phyloP scores from a whole-genome alignment of 2,329 filamentous ascomycete species.

The Monascus ruber region DNA sequence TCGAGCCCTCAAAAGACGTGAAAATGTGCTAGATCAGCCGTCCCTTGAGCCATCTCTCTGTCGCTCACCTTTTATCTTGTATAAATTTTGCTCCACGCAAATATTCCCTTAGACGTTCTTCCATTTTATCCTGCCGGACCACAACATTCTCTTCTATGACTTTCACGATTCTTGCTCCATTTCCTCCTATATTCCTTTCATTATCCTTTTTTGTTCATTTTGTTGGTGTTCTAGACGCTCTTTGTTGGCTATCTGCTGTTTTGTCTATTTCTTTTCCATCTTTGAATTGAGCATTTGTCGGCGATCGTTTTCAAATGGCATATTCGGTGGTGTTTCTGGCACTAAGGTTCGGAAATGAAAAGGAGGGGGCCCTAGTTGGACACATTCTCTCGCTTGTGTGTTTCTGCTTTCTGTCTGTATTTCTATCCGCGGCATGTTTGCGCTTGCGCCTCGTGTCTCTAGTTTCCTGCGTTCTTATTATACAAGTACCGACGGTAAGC shows the following conservation, averaged over 20 bases:
- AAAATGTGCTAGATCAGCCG: too few relatives aligned
- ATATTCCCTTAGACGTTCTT: constrained; percentile 6
- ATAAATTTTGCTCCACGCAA: constrained; percentile 8
- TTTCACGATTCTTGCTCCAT: constrained; percentile 13
- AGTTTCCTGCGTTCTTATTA: constrained; percentile 1
- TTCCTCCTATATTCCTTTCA: not conserved
- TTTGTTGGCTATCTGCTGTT: constrained; percentile 1
- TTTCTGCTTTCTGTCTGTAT: constrained; percentile 3
- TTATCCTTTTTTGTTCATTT: constrained; percentile 3
- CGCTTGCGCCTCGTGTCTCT: constrained; percentile 1
- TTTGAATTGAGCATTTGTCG: constrained; percentile 13
- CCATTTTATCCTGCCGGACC: constrained; percentile 4
- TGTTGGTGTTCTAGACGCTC: constrained; percentile 1
- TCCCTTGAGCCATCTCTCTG: not conserved
- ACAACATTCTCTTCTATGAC: constrained; percentile 13
- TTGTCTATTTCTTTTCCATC: constrained; percentile 1
- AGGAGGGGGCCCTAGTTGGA: constrained; percentile 2
- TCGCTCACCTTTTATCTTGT: constrained; percentile 1
- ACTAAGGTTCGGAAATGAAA: constrained; percentile 8
- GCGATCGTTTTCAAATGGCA: constrained; percentile 9
- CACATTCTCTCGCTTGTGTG: constrained; percentile 5
- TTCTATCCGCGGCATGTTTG: constrained; percentile 1
- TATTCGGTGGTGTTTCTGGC: constrained; percentile 6
- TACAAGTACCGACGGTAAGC: too few relatives aligned
- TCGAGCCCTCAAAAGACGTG: not conserved